Evolutionary conservation across 1,139 yeast genomes (phyloP).

Genomic region (Spencermartinsiella ligniputridi): DNA sequence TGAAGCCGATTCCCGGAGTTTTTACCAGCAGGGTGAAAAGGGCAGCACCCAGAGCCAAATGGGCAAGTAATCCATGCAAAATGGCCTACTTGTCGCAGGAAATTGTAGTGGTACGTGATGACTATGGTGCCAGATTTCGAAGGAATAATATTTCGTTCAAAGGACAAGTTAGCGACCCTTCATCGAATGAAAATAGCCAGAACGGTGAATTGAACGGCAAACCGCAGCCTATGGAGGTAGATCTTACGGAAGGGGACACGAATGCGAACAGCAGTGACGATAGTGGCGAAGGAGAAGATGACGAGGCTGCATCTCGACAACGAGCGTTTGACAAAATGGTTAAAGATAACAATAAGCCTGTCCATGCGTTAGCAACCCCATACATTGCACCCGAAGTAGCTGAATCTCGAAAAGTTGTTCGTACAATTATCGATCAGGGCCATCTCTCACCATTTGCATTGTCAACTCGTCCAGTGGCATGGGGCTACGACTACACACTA

Average conservation of each 20-base stretch:
- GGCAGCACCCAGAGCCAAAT: conserved; percentile 59
- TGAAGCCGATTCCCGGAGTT: conserved; percentile 59
- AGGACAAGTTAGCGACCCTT: conserved; percentile 8
- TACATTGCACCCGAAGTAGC: conserved; percentile 38
- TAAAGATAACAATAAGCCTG: conserved; percentile 14
- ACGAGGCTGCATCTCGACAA: conserved; percentile 17
- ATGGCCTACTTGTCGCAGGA: conserved; percentile 81
- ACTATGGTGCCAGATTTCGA: conserved; percentile 59
- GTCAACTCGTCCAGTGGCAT: conserved; percentile 56
- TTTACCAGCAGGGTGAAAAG: conserved; percentile 66
- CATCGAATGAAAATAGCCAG: conserved; percentile 24
- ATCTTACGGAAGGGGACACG: too few species aligned
- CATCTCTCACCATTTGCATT: conserved; percentile 74
- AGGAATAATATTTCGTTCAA: conserved; percentile 59
- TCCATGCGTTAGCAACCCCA: conserved; percentile 15
- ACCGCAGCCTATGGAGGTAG: conserved; percentile 12
- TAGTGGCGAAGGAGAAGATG: conserved; percentile 20
- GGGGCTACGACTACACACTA: conserved; percentile 67
- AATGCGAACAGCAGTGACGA: conserved; percentile 12
- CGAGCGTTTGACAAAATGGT: conserved; percentile 22
- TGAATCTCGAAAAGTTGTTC: conserved; percentile 72
- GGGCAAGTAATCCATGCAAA: conserved; percentile 76
- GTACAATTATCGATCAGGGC: conserved; percentile 83
- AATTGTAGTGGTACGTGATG: conserved; percentile 68
- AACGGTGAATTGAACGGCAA: conserved; percentile 24